phyloP scores from a whole-genome alignment of 768 basidiomycete species.

The Psilocybe sp. region DNA sequence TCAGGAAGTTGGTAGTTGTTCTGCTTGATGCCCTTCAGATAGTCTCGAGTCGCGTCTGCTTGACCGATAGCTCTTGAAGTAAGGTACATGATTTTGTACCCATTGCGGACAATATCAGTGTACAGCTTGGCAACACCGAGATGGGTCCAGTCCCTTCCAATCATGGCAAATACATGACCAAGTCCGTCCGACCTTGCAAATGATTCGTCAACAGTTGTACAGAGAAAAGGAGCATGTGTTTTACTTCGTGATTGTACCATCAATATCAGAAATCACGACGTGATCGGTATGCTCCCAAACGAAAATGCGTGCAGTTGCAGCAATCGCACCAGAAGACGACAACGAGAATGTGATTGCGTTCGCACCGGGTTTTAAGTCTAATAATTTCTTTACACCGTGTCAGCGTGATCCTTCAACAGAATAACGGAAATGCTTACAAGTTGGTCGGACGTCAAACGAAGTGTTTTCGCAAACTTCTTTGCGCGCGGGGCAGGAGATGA shows the following conservation, averaged over 20 bases:
- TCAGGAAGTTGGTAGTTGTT: slow-evolving; percentile 96
- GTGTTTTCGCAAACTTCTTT: slow-evolving; percentile 83
- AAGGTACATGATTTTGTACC: slow-evolving; percentile 97
- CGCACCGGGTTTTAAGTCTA: slow-evolving; percentile 81
- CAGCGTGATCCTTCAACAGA: neutral
- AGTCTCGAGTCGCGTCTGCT: slow-evolving; percentile 94
- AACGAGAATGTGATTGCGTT: slow-evolving; percentile 94
- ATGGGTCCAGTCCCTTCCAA: slow-evolving; percentile 98
- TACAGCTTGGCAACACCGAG: slow-evolving; percentile 95
- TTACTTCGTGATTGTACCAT: slow-evolving; percentile 98
- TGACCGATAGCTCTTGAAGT: slow-evolving; percentile 97
- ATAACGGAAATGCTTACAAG: slow-evolving; percentile 50
- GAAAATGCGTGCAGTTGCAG: slow-evolving; percentile 91
- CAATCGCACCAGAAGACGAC: slow-evolving; percentile 74
- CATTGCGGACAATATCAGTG: slow-evolving; percentile 92
- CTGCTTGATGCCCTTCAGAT: slow-evolving; percentile 92
- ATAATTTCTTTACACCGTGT: slow-evolving; percentile 60
- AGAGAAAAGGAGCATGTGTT: slow-evolving; percentile 15
- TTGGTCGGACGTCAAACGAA: slow-evolving; percentile 92
- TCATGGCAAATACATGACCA: slow-evolving; percentile 96
- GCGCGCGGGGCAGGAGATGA: slow-evolving; percentile 7
- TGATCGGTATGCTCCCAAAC: slow-evolving; percentile 92
- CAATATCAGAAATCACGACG: slow-evolving; percentile 95
- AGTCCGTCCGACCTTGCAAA: slow-evolving; percentile 82
- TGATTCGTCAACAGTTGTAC: neutral